Base-by-base conservation (phyloP, 371 early-diverging fungal genomes). In the Furculomyces boomerangus region DNA sequence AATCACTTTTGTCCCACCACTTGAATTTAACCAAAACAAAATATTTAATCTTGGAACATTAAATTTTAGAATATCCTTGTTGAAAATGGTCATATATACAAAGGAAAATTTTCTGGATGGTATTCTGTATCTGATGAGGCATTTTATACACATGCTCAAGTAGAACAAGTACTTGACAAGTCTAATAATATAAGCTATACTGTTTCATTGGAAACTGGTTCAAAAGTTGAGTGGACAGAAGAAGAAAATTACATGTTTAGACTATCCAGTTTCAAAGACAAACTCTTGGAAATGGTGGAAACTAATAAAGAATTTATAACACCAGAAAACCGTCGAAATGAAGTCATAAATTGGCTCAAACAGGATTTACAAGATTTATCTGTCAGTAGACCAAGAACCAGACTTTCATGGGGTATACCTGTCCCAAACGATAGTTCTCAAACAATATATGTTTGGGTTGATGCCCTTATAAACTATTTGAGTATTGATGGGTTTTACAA, bases 391-490 rank as follows among this genome's bases (percentile, higher is more conserved):
- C 80, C 88, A 3, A 61, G 74, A 32, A 74, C 80, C 1, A 75
- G 93, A 2, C 69, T 90, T 13, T 64, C 72, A 30, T 96, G 97
- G 97, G 97, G 95, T 1, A 85, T 96, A 31, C 80, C 81, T 1
- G 93, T 96, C 1, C 95, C 97, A 0, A 77, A 74, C 44, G 94
- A 94, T 63, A 71, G 78, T 1, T 72, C 76, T 7, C 97, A 96
- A 56, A 84, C 88, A 8, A 79, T 96, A 31, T 96, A 96, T 62
- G 97, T 96, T 18, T 96, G 97, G 97, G 69, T 96, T 44, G 97
- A 96, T 60, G 97, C 97, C 1, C 74, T 96, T 25, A 77, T 83
- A 49, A 93, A 92, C 62, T 96, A 96, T 62, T 65, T 90, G 25
- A 93, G 94, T 0, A 85, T 83, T 0, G 73, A 81, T 39, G 88